A percentile compares a stretch with the other conserved stretches of the same genome.
These are phyloP conservation scores for Paragyromitra xinjiangensis DNA, from an alignment of 495 filamentous ascomycete genomes.

Conservation along the genomic window DNA sequence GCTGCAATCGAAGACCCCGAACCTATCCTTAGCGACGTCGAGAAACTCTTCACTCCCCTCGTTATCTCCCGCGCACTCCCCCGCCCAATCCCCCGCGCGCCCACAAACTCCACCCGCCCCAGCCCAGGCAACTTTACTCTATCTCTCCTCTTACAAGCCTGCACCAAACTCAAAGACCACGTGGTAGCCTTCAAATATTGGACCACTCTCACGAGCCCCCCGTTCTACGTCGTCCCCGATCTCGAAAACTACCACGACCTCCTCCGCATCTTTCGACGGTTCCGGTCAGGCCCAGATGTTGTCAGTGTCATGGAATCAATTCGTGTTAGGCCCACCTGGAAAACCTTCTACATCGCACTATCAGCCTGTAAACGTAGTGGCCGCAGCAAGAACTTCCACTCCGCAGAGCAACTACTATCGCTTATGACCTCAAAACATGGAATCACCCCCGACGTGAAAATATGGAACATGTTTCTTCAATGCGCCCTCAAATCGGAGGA, in stretches of 20 bases:
- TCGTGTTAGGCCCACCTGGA: slow-evolving; percentile 19
- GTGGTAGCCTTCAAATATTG: slow-evolving; percentile 72
- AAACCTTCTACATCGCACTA: slow-evolving; percentile 51
- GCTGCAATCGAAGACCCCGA: slow-evolving; percentile 1
- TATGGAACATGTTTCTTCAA: slow-evolving; percentile 51
- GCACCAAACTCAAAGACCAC: slow-evolving; percentile 64
- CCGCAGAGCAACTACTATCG: slow-evolving; percentile 28
- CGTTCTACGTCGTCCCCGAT: slow-evolving; percentile 71
- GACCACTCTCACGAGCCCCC: slow-evolving; percentile 69
- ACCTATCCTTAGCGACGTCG: slow-evolving; percentile 1
- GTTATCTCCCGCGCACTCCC: background rate
- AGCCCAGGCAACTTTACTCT: slow-evolving; percentile 73
- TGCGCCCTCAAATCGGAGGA: slow-evolving; percentile 28
- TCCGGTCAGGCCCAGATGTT: slow-evolving; percentile 36
- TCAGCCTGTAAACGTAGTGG: slow-evolving; percentile 50
- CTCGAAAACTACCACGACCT: slow-evolving; percentile 70
- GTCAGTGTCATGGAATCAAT: slow-evolving; percentile 30
- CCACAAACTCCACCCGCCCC: slow-evolving; percentile 59
- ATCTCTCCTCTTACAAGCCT: slow-evolving; percentile 71
- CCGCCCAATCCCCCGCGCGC: background rate
- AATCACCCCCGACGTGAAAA: slow-evolving; percentile 38
- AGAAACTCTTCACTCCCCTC: background rate
- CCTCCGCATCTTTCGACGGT: slow-evolving; percentile 70
- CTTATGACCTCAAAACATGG: slow-evolving; percentile 20
- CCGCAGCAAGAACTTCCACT: slow-evolving; percentile 25